Evolutionary conservation across 140 eudicot species (phyloP).

Genomic region (Bidens hawaiensis): DNA sequence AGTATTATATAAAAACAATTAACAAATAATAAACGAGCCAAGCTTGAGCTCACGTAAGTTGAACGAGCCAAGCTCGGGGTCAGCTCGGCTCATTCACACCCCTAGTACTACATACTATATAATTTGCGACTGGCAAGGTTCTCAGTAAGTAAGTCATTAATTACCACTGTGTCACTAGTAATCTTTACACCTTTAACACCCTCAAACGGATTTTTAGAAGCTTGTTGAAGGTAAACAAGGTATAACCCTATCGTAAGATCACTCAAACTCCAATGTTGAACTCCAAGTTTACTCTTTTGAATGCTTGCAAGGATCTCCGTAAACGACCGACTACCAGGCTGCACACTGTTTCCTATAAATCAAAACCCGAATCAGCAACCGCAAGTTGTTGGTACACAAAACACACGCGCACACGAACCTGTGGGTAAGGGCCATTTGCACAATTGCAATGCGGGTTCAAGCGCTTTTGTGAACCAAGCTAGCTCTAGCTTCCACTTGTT

Average conservation of each 20-base stretch:
- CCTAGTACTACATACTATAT: no score
- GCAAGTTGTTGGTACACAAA: background rate
- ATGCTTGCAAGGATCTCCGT: constrained; percentile 79
- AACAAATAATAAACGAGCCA: no score
- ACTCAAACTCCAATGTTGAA: constrained; percentile 91
- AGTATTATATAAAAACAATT: no score
- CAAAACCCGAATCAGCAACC: constrained; percentile 8
- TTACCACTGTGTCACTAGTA: constrained; percentile 67
- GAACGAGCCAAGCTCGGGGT: no score
- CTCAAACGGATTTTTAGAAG: constrained; percentile 61
- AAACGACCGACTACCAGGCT: constrained; percentile 64
- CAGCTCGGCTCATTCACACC: no score
- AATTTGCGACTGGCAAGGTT: background rate
- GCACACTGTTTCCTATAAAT: constrained; percentile 58
- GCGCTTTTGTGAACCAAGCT: constrained; percentile 81
- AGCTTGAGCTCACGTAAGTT: no score
- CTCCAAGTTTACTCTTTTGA: constrained; percentile 82
- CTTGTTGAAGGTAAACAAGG: constrained; percentile 89
- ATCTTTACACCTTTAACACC: constrained; percentile 79
- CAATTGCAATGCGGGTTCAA: constrained; percentile 86
- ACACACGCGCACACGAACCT: constrained; percentile 42
- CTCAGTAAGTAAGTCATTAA: background rate
- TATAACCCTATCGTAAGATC: constrained; percentile 94
- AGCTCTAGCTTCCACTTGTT: constrained; percentile 67
- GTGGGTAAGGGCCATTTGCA: constrained; percentile 60